Percentiles rank a stretch among this genome's conserved stretches.
These are phyloP conservation scores for Vaccinium corymbosum DNA, from an alignment of 148 eudicot genomes.

Conservation along the genomic window DNA sequence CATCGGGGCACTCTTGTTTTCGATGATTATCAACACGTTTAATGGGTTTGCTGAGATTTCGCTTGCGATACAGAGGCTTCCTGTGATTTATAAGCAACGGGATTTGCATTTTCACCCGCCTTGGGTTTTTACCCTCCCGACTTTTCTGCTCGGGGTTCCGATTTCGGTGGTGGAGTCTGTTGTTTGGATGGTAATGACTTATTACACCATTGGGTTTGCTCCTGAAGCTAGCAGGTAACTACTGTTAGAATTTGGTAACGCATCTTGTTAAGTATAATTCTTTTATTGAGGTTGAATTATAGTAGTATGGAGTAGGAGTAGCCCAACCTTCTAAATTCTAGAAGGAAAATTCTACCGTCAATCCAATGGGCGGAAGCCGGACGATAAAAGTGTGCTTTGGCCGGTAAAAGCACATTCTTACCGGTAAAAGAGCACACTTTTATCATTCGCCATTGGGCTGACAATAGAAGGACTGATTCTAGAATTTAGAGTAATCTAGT, in stretches of 20 bases:
- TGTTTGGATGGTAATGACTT: conserved; percentile 66
- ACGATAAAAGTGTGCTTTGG: too few relatives aligned
- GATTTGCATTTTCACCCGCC: conserved; percentile 77
- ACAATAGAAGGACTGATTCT: too few relatives aligned
- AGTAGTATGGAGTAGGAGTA: too few relatives aligned
- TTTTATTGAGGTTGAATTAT: too few relatives aligned
- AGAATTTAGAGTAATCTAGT: too few relatives aligned
- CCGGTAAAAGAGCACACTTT: too few relatives aligned
- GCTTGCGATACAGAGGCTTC: conserved; percentile 57
- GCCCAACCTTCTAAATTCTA: too few relatives aligned
- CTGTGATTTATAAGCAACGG: conserved; percentile 77
- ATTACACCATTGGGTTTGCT: conserved; percentile 78
- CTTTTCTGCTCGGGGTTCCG: conserved; percentile 62
- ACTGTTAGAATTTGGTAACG: background rate
- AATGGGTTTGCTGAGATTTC: conserved; percentile 66
- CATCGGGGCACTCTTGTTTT: conserved; percentile 64
- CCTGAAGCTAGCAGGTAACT: conserved; percentile 84
- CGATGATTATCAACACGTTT: conserved; percentile 61
- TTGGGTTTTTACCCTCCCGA: conserved; percentile 80
- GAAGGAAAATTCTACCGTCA: too few relatives aligned
- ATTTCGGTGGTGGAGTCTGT: conserved; percentile 62
- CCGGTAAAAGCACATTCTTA: too few relatives aligned
- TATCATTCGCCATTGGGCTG: too few relatives aligned
- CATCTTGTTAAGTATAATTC: too few relatives aligned
- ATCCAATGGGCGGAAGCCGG: too few relatives aligned